Evolutionary conservation across 2,329 filamentous ascomycete species (phyloP), one percentile per base, ranked within the genome.

Genomic region (Cladosporium colombiae): DNA sequence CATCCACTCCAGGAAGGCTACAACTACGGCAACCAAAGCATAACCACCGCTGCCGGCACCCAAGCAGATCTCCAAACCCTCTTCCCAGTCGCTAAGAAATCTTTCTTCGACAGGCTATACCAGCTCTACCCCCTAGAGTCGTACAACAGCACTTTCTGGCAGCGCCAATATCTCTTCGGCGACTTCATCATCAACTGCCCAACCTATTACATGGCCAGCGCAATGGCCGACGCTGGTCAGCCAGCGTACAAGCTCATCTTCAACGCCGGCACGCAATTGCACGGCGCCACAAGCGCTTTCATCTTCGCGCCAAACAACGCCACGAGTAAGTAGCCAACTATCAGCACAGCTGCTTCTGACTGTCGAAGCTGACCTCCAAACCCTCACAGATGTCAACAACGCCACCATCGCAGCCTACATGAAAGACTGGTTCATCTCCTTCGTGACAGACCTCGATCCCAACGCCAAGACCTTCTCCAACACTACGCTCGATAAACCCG

Each of bases 141-240:
- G 7, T 78, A 72, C 70, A 78, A 79, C 60, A 74, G 72, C 8
- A 78, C 75, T 10, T 75, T 79, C 66, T 80, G 71, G 67, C 78
- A 78, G 60, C 72, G 78, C 5, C 70, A 75, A 55, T 72, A 72
- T 1, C 76, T 75, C 70, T 82, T 80, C 66, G 80, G 80, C 8
- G 80, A 82, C 67, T 80, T 77, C 67, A 78, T 81, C 40, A 81
- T 82, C 69, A 75, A 74, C 61, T 80, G 78, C 64, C 66, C 66
- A 3, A 65, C 66, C 27, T 77, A 80, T 69, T 80, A 78, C 75
- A 76, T 79, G 59, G 77, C 78, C 3, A 73, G 71, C 16, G 78
- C 78, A 3, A 75, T 76, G 65, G 66, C 68, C 3, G 68, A 71
- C 35, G 67, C 31, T 11, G 65, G 68, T 13, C 61, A 67, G 2